Evolutionary conservation across 2,329 filamentous ascomycete species (phyloP), one percentile per base, ranked within the genome.

Genomic region (Hyphodiscus sp.): DNA sequence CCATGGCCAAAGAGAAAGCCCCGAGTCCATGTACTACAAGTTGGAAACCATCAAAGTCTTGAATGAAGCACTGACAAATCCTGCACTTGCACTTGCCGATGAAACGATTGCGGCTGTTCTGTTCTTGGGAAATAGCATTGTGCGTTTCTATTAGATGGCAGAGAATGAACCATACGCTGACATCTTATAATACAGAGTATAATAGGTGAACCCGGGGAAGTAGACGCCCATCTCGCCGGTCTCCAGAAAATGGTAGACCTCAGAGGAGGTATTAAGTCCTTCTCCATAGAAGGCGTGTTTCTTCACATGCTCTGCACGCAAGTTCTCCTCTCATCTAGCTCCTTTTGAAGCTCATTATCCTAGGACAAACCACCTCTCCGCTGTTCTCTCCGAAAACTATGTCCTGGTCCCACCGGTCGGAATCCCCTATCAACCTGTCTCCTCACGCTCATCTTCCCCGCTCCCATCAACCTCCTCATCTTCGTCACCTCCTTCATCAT

Each of bases 301-400:
- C 30, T 61, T 5, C 59, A 58, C n/a, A 59, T 61, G 55, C 55
- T 61, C 41, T 59, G 59, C 55, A 59, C 54, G 54, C 56, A 45
- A 11, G 51, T n/a, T 11, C 45, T 29, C 29, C 26, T 20, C 19
- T 20, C 10, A 9, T 19, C 7, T 29, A 26, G n/a, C 15, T n/a
- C 29, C 7, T 1, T 6, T 26, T 26, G 23, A 38, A 38, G 16
- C 33, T 38, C 33, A 38, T 13, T 5, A 4, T n/a, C 33, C 33
- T 43, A 57, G 56, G 16, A 56, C 54, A 11, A 60, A 60, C 41
- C 56, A 60, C 41, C 43, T 58, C n/a, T 56, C 55, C 11, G 57
- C 55, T 9, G 53, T 58, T 20, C 43, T 59, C n/a, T 54, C 47
- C 15, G 57, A 59, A 45, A 47, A 47, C 45, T 49, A 50, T 13